Conservation (phyloP, 345 rosid genomes). For the Lepidium africanum region DNA sequence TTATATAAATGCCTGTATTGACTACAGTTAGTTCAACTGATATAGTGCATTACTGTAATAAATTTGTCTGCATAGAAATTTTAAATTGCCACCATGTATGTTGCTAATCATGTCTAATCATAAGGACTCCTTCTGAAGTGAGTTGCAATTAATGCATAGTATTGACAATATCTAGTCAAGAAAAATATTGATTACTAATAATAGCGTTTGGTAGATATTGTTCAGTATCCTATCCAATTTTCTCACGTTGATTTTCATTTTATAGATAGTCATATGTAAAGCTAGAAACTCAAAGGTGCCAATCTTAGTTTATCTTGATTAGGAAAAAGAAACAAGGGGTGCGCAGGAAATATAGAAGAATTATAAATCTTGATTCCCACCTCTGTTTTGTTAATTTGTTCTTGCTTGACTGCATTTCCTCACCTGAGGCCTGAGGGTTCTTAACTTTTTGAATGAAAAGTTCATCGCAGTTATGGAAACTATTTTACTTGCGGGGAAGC, state of each 20-base stretch:
- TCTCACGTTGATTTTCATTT: background rate
- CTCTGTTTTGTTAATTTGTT: background rate
- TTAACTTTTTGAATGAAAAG: slow-evolving; percentile 43
- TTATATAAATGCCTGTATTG: background rate
- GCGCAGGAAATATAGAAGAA: background rate
- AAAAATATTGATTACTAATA: background rate
- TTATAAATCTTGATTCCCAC: background rate
- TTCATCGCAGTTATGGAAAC: slow-evolving; percentile 85
- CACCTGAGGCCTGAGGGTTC: slow-evolving; percentile 12
- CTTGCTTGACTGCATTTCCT: slow-evolving; percentile 2
- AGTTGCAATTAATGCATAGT: background rate
- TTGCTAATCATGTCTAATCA: background rate
- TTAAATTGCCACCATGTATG: background rate
- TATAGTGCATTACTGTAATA: background rate
- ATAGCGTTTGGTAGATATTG: background rate
- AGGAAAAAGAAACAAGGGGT: background rate
- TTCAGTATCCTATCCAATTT: background rate
- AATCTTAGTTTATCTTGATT: background rate
- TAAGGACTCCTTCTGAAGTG: background rate
- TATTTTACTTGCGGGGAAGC: slow-evolving; percentile 64
- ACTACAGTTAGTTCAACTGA: background rate
- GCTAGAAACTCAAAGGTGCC: background rate
- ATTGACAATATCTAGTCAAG: background rate
- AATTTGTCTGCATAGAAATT: background rate
- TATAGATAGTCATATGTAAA: slow-evolving; percentile 1